Evolutionary conservation across 345 rosid species (phyloP).

Genomic region (Litchi chinensis): DNA sequence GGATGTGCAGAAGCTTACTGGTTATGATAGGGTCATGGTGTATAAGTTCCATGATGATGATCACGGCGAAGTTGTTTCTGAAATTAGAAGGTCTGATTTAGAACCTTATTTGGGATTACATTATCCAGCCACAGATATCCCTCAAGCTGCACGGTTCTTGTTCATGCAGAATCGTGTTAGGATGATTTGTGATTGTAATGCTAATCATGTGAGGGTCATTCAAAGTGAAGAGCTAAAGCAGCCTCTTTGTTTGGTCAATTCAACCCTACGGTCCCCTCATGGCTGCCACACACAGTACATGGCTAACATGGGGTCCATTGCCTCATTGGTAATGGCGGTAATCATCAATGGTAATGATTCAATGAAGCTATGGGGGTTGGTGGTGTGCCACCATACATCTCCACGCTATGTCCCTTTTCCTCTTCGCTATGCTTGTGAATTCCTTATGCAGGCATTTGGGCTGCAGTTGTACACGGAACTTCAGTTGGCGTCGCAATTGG

Average conservation of each 20-base stretch:
- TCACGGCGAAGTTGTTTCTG: conserved; percentile 88
- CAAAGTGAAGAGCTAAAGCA: conserved; percentile 66
- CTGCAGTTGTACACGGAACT: conserved; percentile 79
- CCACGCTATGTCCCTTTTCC: conserved; percentile 76
- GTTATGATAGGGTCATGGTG: conserved; percentile 88
- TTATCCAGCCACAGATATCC: conserved; percentile 88
- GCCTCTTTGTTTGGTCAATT: conserved; percentile 78
- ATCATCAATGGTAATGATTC: conserved; percentile 49
- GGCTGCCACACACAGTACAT: conserved; percentile 75
- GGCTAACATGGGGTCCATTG: conserved; percentile 80
- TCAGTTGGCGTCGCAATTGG: conserved; percentile 58
- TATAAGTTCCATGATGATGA: conserved; percentile 88
- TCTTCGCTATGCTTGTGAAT: conserved; percentile 79
- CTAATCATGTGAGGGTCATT: conserved; percentile 55
- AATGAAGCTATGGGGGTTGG: conserved; percentile 83
- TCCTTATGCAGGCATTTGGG: conserved; percentile 82
- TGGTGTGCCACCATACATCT: conserved; percentile 81
- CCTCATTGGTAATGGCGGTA: conserved; percentile 75
- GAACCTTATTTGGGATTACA: conserved; percentile 90
- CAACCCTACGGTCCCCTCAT: conserved; percentile 77
- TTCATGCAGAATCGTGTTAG: conserved; percentile 82
- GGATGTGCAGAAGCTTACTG: conserved; percentile 82
- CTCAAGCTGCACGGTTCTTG: conserved; percentile 85
- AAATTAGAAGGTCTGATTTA: conserved; percentile 78
- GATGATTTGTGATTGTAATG: conserved; percentile 78